A percentile compares a stretch with the other conserved stretches of the same genome.
phyloP scores from a whole-genome alignment of 441 rosid species.

The Corymbia citriodora region DNA sequence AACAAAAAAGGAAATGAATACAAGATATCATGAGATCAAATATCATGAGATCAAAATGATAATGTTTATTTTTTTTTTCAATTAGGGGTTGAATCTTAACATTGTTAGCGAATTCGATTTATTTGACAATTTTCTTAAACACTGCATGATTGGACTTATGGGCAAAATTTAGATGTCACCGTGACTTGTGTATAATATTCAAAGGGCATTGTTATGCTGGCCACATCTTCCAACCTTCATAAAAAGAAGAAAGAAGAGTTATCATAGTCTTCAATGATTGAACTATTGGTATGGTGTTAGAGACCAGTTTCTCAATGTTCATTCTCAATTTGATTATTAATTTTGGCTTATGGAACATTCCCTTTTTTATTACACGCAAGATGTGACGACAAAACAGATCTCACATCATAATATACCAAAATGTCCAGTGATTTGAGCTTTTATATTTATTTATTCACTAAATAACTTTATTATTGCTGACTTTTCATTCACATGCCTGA shows the following conservation, averaged over 20 bases:
- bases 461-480: not conserved
- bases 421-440: not conserved
- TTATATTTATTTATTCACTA: not conserved
- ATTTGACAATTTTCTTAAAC: not conserved
- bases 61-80: accelerated
- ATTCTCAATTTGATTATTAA: not conserved
- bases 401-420: not conserved
- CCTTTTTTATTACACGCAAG: no score
- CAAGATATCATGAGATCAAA: not conserved
- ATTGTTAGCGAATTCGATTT: accelerated
- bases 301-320: not conserved
- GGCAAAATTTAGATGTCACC: accelerated
- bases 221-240: not conserved
- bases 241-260: not conserved
- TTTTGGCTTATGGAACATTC: not conserved
- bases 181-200: not conserved
- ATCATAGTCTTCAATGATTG: not conserved
- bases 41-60: not conserved
- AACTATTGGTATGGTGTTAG: not conserved
- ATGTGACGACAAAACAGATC: not conserved
- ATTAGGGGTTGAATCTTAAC: not conserved
- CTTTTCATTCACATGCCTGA: not conserved
- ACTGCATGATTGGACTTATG: not conserved
- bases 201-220: not conserved
- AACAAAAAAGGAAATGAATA: not conserved